These are phyloP conservation scores for Macrophomina pseudophaseolina DNA, from an alignment of 2,329 filamentous ascomycete species.

Conservation along the genomic window DNA sequence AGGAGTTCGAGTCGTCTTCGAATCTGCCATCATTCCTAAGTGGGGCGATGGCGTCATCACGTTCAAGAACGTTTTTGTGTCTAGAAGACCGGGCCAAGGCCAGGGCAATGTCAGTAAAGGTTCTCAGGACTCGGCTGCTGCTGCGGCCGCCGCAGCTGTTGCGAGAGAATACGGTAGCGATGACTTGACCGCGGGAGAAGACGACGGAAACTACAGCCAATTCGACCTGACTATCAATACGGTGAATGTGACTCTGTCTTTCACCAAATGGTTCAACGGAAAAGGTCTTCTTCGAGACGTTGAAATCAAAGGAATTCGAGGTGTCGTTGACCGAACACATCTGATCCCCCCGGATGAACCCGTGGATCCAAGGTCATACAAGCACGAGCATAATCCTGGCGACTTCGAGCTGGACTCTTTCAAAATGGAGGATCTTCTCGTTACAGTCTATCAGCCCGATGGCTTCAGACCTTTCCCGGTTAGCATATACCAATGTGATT, in stretches of 20 bases:
- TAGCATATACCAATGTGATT: constrained; percentile 93
- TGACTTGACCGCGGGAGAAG: constrained; percentile 60
- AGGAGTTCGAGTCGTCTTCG: constrained; percentile 91
- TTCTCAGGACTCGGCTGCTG: constrained; percentile 81
- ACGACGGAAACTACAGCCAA: constrained; percentile 97
- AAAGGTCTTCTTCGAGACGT: constrained; percentile 91
- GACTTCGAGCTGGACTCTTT: constrained; percentile 98
- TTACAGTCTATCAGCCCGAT: constrained; percentile 88
- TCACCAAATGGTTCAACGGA: constrained; percentile 99
- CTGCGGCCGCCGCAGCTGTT: constrained; percentile 75
- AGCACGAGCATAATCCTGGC: constrained; percentile 84
- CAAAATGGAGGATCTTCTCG: constrained; percentile 89
- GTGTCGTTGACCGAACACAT: constrained; percentile 87
- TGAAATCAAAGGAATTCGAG: constrained; percentile 89
- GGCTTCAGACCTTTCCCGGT: constrained; percentile 93
- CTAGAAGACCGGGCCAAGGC: constrained; percentile 81
- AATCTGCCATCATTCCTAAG: constrained; percentile 95
- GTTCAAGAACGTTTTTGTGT: constrained; percentile 96
- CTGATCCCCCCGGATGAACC: constrained; percentile 73
- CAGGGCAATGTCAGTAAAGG: constrained; percentile 89
- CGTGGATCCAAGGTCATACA: constrained; percentile 83
- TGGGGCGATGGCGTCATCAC: constrained; percentile 96
- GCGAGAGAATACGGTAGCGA: constrained; percentile 52
- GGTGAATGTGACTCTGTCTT: constrained; percentile 94
- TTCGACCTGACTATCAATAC: constrained; percentile 95